A percentile compares a stretch with the other conserved stretches of the same genome.
phyloP scores from a whole-genome alignment of 2,329 filamentous ascomycete species.

The Cordyceps tenuipes region DNA sequence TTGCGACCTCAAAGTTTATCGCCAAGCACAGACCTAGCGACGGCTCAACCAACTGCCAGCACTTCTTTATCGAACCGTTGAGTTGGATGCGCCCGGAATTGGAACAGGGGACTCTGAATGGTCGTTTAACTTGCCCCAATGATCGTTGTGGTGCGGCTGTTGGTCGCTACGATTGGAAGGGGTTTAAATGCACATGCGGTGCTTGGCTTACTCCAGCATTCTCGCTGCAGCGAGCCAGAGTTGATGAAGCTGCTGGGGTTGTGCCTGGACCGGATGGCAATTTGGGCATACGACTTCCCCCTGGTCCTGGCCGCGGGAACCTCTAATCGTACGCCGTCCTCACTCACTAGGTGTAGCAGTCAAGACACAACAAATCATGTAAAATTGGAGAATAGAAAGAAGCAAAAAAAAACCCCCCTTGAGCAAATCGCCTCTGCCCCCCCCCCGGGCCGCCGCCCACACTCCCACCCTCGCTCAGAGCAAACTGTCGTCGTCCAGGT shows the following conservation, averaged over 20 bases:
- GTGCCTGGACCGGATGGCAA: slow-evolving; percentile 18
- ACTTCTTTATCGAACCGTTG: slow-evolving; percentile 85
- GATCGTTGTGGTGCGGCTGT: slow-evolving; percentile 70
- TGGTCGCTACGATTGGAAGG: slow-evolving; percentile 94
- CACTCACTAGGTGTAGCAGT: too few relatives aligned
- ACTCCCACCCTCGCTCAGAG: too few relatives aligned
- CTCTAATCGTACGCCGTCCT: slow-evolving; percentile 19
- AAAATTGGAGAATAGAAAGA: too few relatives aligned
- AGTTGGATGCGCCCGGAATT: slow-evolving; percentile 90
- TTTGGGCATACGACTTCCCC: slow-evolving; percentile 49
- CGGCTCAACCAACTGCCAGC: slow-evolving; percentile 50
- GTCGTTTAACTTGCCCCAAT: slow-evolving; percentile 76
- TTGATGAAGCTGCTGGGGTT: slow-evolving; percentile 54
- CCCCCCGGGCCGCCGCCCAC: too few relatives aligned
- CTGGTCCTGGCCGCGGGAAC: slow-evolving; percentile 31
- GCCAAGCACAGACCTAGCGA: slow-evolving; percentile 46
- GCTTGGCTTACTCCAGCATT: slow-evolving; percentile 89
- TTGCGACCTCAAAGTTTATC: slow-evolving; percentile 53
- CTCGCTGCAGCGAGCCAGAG: slow-evolving; percentile 69
- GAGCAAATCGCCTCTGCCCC: too few relatives aligned
- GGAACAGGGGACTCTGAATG: slow-evolving; percentile 72
- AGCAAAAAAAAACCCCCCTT: too few relatives aligned
- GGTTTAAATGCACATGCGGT: slow-evolving; percentile 83
- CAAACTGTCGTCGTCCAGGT: too few relatives aligned
- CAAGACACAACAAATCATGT: too few relatives aligned